Evolutionary conservation across 768 basidiomycete species (phyloP).

Genomic region (Boletus speciosus): DNA sequence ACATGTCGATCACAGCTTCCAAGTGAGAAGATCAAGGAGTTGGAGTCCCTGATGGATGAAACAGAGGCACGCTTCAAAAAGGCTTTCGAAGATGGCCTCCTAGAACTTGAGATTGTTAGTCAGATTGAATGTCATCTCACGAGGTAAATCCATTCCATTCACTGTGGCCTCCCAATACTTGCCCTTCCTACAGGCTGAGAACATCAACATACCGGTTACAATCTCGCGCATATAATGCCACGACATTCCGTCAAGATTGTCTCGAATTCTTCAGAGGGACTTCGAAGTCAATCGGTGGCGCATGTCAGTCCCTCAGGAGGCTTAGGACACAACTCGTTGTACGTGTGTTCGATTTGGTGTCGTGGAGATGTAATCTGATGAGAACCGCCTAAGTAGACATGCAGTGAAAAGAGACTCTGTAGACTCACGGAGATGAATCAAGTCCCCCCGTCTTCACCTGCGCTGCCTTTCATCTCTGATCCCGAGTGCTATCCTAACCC

Average conservation of each 20-base stretch:
- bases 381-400: background rate
- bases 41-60: conserved; percentile 1
- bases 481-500: background rate
- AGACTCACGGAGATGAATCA: background rate
- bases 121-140: background rate
- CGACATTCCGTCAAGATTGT: background rate
- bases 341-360: background rate
- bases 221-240: background rate
- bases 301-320: background rate
- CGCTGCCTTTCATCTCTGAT: background rate
- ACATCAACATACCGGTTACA: background rate
- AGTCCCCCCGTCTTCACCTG: background rate
- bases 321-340: conserved; percentile 4
- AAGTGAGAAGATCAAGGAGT: background rate
- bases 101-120: background rate
- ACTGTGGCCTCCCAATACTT: too few species aligned
- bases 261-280: background rate
- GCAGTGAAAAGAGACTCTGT: background rate
- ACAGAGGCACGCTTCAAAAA: background rate
- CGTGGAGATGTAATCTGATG: background rate
- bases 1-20: conserved; percentile 3
- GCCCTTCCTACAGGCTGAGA: background rate
- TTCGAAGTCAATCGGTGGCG: background rate
- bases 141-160: background rate
- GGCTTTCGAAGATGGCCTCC: conserved; percentile 5